Base-by-base conservation (phyloP, 176 grass and related monocot species). In the Rhipidocladum racemiflorum region DNA sequence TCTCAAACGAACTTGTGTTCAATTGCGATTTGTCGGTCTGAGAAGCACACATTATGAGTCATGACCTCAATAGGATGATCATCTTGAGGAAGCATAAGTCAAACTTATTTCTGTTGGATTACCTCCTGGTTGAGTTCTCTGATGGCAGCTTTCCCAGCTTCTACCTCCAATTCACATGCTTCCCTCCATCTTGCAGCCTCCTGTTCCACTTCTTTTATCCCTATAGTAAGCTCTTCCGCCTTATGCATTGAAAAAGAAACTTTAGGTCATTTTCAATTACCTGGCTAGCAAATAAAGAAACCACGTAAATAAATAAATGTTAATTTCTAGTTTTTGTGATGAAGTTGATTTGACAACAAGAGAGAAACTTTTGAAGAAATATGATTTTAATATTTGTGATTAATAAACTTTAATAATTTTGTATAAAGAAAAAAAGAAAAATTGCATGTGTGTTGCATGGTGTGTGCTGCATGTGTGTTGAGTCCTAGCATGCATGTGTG, bases 91-190 rank as follows among this genome's bases (percentile, higher is more conserved):
- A 53, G 8, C 72, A 77, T 30, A 23, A 49, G n/a, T 35, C 24
- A 59, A 71, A 46, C 7, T 46, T 18, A 51, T 32, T 56, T 48
- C 16, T 75, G 39, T 35, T 60, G 36, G 36, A 61, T 61, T 91
- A 94, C 94, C 94, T 97, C 80, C 43, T 85, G 85, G n/a, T 88
- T 81, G 17, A 78, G 83, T 78, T 88, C 87, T 74, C 79, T 79
- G 50, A 94, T 88, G 30, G 85, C 76, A 84, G 30, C 56, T 84
- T 92, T 94, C 88, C 82, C 91, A 72, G 91, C 94, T 90, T 94
- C 89, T 27, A 94, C 91, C 63, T 94, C 94, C 70, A 94, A 68
- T 27, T 91, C 76, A 68, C 89, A 94, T 73, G 91, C 94, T 43
- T 83, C 83, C 87, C 70, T 94, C 91, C 94, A 97, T 78, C 87